phyloP scores from a whole-genome alignment of 2,329 filamentous ascomycete genomes.

The Myriosclerotinia scirpicola region DNA sequence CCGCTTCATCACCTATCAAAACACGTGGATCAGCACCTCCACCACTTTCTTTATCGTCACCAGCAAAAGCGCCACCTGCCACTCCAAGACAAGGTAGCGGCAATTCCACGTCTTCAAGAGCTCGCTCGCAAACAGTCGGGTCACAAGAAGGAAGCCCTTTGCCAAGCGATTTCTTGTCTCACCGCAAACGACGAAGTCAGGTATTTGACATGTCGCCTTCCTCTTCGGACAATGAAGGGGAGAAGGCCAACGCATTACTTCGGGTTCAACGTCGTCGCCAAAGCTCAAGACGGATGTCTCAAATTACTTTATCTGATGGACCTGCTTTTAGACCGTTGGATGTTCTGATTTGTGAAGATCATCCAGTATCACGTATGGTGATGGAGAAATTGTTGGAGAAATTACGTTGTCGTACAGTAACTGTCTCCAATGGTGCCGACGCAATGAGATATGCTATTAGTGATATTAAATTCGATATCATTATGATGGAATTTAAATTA shows the following conservation, averaged over 20 bases:
- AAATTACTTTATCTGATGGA: slow-evolving; percentile 80
- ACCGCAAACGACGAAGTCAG: slow-evolving; percentile 89
- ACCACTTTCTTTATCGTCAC: slow-evolving; percentile 54
- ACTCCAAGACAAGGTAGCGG: slow-evolving; percentile 62
- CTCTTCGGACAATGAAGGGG: slow-evolving; percentile 95
- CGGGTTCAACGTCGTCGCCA: slow-evolving; percentile 94
- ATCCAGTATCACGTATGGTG: slow-evolving; percentile 94
- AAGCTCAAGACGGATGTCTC: slow-evolving; percentile 89
- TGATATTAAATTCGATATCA: slow-evolving; percentile 97
- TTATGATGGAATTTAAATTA: slow-evolving; percentile 95
- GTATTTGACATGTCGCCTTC: slow-evolving; percentile 96
- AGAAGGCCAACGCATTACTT: slow-evolving; percentile 84
- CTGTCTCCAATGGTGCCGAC: slow-evolving; percentile 84
- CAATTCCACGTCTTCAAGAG: slow-evolving; percentile 58
- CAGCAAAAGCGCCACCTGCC: slow-evolving; percentile 55
- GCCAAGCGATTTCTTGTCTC: slow-evolving; percentile 64
- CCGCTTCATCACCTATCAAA: slow-evolving; percentile 58
- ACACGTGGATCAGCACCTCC: slow-evolving; percentile 49
- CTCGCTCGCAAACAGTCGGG: slow-evolving; percentile 87
- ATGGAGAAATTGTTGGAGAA: slow-evolving; percentile 98
- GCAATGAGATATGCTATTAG: slow-evolving; percentile 92
- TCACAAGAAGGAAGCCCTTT: slow-evolving; percentile 86
- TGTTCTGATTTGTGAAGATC: slow-evolving; percentile 94
- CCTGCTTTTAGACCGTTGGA: slow-evolving; percentile 89
- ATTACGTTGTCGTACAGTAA: slow-evolving; percentile 89